phyloP scores from a whole-genome alignment of 345 rosid species.

The Salix dunnii region DNA sequence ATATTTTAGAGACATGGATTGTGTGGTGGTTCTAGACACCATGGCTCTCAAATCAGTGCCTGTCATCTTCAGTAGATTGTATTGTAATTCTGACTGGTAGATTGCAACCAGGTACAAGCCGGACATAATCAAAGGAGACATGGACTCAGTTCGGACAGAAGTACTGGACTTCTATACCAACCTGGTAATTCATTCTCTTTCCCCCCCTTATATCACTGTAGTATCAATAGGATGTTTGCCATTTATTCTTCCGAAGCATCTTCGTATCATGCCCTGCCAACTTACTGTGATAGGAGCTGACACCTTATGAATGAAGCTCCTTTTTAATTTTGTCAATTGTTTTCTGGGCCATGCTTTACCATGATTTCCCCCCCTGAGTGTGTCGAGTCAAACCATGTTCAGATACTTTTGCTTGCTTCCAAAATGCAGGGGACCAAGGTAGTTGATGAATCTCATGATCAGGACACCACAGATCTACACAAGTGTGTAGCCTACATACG shows the following conservation, averaged over 20 bases:
- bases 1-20: not conserved
- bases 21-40: not conserved
- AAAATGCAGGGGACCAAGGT: slow-evolving; percentile 71
- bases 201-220: not conserved
- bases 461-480: slow-evolving; percentile 93
- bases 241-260: not conserved
- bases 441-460: slow-evolving; percentile 77
- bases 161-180: slow-evolving; percentile 57
- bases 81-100: not conserved
- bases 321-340: not conserved
- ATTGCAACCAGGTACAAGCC: slow-evolving; percentile 57
- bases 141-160: slow-evolving; percentile 79
- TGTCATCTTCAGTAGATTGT: not conserved
- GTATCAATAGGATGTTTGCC: not conserved
- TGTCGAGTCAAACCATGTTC: not conserved
- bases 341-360: not conserved
- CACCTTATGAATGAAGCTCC: not conserved
- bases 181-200: slow-evolving; percentile 38
- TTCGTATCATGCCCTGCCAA: not conserved
- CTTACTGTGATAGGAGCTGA: not conserved
- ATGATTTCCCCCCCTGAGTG: not conserved
- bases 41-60: not conserved
- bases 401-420: slow-evolving; percentile 17
- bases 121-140: slow-evolving; percentile 85
- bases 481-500: slow-evolving; percentile 63